phyloP scores from a whole-genome alignment of 2,329 filamentous ascomycete genomes.

The Sporothrix humicola region DNA sequence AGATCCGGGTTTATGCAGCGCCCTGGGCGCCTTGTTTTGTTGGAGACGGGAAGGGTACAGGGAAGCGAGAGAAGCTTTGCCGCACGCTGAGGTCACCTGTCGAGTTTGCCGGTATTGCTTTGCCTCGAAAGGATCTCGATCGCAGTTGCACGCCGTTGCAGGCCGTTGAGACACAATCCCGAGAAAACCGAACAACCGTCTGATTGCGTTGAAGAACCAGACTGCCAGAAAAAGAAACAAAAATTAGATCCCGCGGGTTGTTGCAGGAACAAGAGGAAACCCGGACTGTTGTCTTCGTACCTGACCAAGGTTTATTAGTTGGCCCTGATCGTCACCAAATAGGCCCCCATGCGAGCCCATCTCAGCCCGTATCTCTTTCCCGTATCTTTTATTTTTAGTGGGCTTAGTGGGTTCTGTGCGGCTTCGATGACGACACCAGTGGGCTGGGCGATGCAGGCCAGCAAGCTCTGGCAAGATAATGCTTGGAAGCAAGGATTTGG shows the following conservation, averaged over 20 bases:
- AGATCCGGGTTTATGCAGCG: slow-evolving; percentile 5
- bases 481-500: not conserved
- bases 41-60: not conserved
- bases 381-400: not conserved
- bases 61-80: not conserved
- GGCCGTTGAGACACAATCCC: not conserved
- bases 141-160: not conserved
- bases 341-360: too few species aligned
- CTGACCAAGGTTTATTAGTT: slow-evolving; percentile 5
- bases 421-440: slow-evolving; percentile 9
- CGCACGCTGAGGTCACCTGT: slow-evolving; percentile 26
- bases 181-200: not conserved
- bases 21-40: not conserved
- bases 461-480: not conserved
- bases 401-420: not conserved
- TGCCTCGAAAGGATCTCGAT: slow-evolving; percentile 2
- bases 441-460: not conserved
- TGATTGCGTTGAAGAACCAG: too few species aligned
- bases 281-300: not conserved
- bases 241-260: not conserved
- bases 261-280: not conserved
- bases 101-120: not conserved
- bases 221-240: not conserved
- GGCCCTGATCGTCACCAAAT: not conserved
- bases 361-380: not conserved